phyloP scores from a whole-genome alignment of 2,329 filamentous ascomycete species.

The Fusarium duplospermum region DNA sequence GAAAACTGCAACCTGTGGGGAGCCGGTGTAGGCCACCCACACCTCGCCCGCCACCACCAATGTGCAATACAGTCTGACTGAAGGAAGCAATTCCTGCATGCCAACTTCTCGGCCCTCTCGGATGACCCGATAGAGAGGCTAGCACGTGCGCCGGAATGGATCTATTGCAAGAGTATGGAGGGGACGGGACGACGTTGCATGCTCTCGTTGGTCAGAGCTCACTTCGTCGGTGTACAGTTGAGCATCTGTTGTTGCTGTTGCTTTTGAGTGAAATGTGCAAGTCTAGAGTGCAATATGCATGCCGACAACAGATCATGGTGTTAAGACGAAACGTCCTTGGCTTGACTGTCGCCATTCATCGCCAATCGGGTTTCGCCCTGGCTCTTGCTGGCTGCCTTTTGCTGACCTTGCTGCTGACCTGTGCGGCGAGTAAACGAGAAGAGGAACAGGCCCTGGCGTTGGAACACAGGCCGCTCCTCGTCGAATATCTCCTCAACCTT shows the following conservation, averaged over 20 bases:
- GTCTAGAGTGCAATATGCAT: constrained; percentile 15
- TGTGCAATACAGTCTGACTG: neutral
- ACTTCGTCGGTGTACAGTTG: constrained; percentile 2
- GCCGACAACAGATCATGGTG: constrained; percentile 25
- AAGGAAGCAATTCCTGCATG: constrained; percentile 1
- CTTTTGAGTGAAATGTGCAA: constrained; percentile 8
- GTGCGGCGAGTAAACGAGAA: constrained; percentile 65
- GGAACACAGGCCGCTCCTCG: constrained; percentile 68
- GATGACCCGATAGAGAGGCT: constrained; percentile 9
- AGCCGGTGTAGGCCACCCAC: constrained; percentile 12
- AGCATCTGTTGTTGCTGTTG: neutral
- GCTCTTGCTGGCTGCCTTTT: constrained; percentile 20
- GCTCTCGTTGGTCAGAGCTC: constrained; percentile 25
- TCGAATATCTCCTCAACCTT: constrained; percentile 71
- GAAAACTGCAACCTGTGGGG: constrained; percentile 13
- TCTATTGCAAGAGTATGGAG: constrained; percentile 14
- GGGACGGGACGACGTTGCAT: constrained; percentile 23
- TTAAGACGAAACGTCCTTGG: constrained; percentile 36
- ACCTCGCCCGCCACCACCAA: constrained; percentile 11
- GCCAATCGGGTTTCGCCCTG: constrained; percentile 29
- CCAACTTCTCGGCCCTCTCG: constrained; percentile 7
- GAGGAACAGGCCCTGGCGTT: constrained; percentile 69
- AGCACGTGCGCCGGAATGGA: constrained; percentile 12
- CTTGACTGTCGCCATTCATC: constrained; percentile 28
- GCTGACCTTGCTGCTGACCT: constrained; percentile 11